phyloP scores from a whole-genome alignment of 352 stramenopile species.

The Phytophthora melonis region DNA sequence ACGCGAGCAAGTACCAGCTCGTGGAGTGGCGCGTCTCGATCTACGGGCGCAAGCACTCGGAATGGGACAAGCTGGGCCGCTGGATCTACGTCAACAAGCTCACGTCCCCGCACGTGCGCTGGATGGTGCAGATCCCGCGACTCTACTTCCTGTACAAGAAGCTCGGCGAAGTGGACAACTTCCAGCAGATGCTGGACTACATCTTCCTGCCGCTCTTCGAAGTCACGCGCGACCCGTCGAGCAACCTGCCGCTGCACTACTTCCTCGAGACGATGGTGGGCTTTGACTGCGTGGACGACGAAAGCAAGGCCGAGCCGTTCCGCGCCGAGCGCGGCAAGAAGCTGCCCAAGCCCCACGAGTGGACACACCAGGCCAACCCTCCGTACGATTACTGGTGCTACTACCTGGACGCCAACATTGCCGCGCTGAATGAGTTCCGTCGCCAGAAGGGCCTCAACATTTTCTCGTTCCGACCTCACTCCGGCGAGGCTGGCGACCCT shows the following conservation, averaged over 20 bases:
- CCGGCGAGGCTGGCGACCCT: conserved; percentile 97
- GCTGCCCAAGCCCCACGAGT: conserved; percentile 84
- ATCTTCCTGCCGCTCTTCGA: conserved; percentile 99
- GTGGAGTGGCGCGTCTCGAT: conserved; percentile 96
- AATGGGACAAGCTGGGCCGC: conserved; percentile 97
- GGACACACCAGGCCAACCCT: conserved; percentile 91
- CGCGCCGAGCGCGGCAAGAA: conserved; percentile 81
- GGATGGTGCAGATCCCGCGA: conserved; percentile 98
- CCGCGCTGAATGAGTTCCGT: conserved; percentile 95
- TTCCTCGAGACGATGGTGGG: conserved; percentile 96
- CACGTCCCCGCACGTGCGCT: conserved; percentile 95
- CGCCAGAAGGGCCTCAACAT: conserved; percentile 88
- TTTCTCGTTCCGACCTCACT: conserved; percentile 98
- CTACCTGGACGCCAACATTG: conserved; percentile 98
- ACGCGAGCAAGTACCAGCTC: conserved; percentile 95
- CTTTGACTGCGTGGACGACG: conserved; percentile 99
- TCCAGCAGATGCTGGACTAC: conserved; percentile 98
- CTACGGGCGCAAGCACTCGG: conserved; percentile 93
- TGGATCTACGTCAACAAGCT: conserved; percentile 97
- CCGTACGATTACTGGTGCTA: conserved; percentile 97
- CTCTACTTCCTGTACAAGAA: conserved; percentile 98
- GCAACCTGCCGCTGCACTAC: conserved; percentile 91
- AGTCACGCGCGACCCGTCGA: conserved; percentile 95
- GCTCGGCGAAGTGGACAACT: conserved; percentile 92
- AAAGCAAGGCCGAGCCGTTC: conserved; percentile 94